Percentiles rank a stretch among this genome's conserved stretches.
Evolutionary conservation across 2,329 filamentous ascomycete species (phyloP).

Genomic region (Pestalotiopsis sp.): DNA sequence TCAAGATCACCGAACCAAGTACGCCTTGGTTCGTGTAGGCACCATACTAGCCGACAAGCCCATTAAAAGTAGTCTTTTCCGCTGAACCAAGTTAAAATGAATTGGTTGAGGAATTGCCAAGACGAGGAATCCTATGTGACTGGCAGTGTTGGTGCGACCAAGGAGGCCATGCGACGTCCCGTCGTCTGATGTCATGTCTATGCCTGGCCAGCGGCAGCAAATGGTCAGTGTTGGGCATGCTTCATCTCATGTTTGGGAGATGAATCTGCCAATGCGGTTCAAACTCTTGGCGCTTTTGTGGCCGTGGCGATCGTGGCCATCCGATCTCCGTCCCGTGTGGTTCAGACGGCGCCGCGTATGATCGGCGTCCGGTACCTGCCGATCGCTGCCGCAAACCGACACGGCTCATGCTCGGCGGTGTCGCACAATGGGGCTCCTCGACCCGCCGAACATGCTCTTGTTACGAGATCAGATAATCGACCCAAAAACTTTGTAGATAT

Average conservation of each 20-base stretch:
- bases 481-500: neutral
- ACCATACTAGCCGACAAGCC: too few relatives aligned
- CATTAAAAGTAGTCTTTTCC: too few relatives aligned
- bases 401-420: neutral
- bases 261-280: neutral
- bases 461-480: neutral
- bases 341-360: constrained; percentile 9
- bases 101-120: neutral
- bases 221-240: neutral
- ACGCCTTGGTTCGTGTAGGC: too few relatives aligned
- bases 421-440: neutral
- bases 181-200: neutral
- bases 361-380: constrained; percentile 8
- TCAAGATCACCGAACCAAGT: too few relatives aligned
- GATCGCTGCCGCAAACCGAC: neutral
- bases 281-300: neutral
- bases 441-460: neutral
- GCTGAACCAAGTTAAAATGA: neutral
- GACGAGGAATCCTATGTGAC: too few relatives aligned
- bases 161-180: neutral
- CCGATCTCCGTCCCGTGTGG: constrained; percentile 4
- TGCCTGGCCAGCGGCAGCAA: neutral
- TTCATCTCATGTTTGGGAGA: constrained; percentile 2
- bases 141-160: neutral
- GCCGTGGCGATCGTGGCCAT: neutral